These are phyloP conservation scores for Cardamine resedifolia DNA, from an alignment of 345 rosid genomes.

Conservation along the genomic window DNA sequence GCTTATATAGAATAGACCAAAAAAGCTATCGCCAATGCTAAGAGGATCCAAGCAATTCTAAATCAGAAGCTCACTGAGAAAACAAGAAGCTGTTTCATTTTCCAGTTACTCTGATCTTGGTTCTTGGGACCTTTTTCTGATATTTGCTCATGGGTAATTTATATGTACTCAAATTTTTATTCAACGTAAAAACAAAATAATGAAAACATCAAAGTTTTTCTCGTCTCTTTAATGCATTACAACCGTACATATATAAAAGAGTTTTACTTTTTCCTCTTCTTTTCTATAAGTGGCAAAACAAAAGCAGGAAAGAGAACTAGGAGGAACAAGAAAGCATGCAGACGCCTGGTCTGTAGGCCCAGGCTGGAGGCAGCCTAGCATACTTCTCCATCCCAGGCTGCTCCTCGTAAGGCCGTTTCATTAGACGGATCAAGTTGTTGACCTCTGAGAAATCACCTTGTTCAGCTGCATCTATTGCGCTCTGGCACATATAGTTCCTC, in stretches of 20 bases:
- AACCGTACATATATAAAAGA: constrained; percentile 13
- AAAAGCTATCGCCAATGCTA: background rate
- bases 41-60: background rate
- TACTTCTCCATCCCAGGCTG: constrained; percentile 97
- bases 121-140: background rate
- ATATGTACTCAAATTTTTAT: constrained; percentile 24
- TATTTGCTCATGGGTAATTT: background rate
- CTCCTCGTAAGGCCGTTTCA: constrained; percentile 80
- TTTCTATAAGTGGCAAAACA: constrained; percentile 22
- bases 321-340: constrained; percentile 98
- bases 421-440: constrained; percentile 66
- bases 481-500: constrained; percentile 92
- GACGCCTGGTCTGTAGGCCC: constrained; percentile 98
- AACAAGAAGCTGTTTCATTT: background rate
- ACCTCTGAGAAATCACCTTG: constrained; percentile 83
- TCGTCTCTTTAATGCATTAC: constrained; percentile 25
- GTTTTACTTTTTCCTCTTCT: constrained; percentile 9
- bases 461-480: constrained; percentile 91
- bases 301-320: constrained; percentile 37
- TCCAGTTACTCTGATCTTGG: background rate
- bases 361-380: constrained; percentile 93
- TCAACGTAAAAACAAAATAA: constrained; percentile 17
- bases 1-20: background rate
- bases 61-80: background rate
- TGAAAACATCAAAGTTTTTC: background rate